Base-by-base conservation (phyloP, 257 asterid species). In the Cruciata laevipes region DNA sequence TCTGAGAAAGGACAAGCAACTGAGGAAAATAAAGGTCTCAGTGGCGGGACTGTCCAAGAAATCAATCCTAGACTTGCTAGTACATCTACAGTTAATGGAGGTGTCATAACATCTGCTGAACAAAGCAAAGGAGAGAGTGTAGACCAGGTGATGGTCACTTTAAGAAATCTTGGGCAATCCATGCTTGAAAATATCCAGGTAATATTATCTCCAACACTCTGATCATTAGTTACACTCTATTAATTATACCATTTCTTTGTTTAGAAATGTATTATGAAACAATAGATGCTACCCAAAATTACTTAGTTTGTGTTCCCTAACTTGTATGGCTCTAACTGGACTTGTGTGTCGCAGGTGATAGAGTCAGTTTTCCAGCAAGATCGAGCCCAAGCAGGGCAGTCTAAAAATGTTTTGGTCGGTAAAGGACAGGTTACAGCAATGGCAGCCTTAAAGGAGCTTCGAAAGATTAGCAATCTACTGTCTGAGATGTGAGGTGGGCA, bases 371-470 rank as follows among this genome's bases (percentile, higher is more conserved):
- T 89, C 75, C 89, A 85, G 86, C 93, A 86, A 80, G 90, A 89
- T 8, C 68, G 68, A 7, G 80, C 67, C 65, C 85, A 75, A 62
- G 73, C 67, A 13, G 88, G 82, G 47, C 17, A 78, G 18, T 74
- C 84, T 0, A 84, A 82, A 70, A 84, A 81, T 10, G 84, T 80
- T 68, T 63, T 83, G 14, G 90, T 79, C 2, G 92, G 88, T 32
- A 78, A 84, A 77, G 91, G 87, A 63, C 93, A 85, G 78, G 87
- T 79, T 55, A 79, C 91, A 23, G 95, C 97, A 70, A 79, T 83
- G 86, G 65, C 88, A 3, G 98, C 98, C 20, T 84, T 92, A 47
- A 82, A 83, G 70, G 97, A 92, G 85, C 98, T 92, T 71, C 79
- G 91, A 74, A 92, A 86, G 75, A 92, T 92, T 71, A 83, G 98